A percentile compares a stretch with the other conserved stretches of the same genome.
Conservation (phyloP, 768 basidiomycete genomes). For the Pisolithus albus region DNA sequence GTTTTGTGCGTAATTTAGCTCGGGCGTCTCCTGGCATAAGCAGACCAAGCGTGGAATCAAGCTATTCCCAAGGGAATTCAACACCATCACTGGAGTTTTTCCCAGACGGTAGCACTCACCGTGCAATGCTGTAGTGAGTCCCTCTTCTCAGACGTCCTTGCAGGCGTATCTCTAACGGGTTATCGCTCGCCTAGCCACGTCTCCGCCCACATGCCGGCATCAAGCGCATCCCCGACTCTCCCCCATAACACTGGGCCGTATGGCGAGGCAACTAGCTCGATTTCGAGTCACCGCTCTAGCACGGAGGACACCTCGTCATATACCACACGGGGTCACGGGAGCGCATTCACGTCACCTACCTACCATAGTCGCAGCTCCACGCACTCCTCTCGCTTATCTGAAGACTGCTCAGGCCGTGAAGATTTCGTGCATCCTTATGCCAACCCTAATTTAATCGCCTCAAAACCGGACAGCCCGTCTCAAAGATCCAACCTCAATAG, state of each 20-base stretch:
- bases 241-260: constrained; percentile 41
- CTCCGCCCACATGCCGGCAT: constrained; percentile 47
- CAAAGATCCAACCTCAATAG: constrained; percentile 27
- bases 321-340: constrained; percentile 8
- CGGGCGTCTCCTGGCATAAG: constrained; percentile 36
- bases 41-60: constrained; percentile 63
- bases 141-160: constrained; percentile 1
- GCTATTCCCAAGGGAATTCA: constrained; percentile 41
- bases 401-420: constrained; percentile 28
- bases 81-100: constrained; percentile 57
- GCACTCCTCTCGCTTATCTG: constrained; percentile 23
- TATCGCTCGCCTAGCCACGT: constrained; percentile 54
- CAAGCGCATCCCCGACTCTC: constrained; percentile 23
- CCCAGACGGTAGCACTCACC: constrained; percentile 43
- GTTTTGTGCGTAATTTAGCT: constrained; percentile 39
- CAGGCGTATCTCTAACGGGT: constrained; percentile 1
- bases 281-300: constrained; percentile 3
- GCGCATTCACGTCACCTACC: neutral
- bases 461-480: constrained; percentile 23
- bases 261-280: constrained; percentile 15
- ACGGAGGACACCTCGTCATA: constrained; percentile 6
- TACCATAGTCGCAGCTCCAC: constrained; percentile 11
- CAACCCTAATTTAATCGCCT: constrained; percentile 60
- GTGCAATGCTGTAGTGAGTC: constrained; percentile 53
- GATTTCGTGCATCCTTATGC: constrained; percentile 68